Conservation (phyloP, 2,329 filamentous ascomycete genomes). For the Lecanicillium sp. region DNA sequence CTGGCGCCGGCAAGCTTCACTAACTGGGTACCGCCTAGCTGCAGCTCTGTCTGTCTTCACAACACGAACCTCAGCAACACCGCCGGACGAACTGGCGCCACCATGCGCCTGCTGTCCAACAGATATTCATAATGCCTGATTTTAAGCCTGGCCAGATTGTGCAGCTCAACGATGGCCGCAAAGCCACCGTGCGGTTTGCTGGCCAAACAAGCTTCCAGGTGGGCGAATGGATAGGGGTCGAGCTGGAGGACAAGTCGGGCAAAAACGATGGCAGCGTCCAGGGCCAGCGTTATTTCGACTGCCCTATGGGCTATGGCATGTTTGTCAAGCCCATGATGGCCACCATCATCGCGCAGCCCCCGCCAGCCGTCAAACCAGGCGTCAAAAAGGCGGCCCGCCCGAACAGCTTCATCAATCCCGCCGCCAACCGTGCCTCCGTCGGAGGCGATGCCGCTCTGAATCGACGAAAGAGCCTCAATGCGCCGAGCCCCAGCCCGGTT, state of each 20-base stretch:
- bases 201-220: slow-evolving; percentile 73
- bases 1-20: background rate
- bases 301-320: slow-evolving; percentile 69
- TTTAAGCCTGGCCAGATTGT: slow-evolving; percentile 66
- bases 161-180: slow-evolving; percentile 70
- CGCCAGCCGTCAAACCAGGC: slow-evolving; percentile 31
- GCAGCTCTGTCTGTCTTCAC: slow-evolving; percentile 9
- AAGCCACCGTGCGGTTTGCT: slow-evolving; percentile 72
- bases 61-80: background rate
- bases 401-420: slow-evolving; percentile 45
- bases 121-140: slow-evolving; percentile 45
- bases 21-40: background rate
- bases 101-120: slow-evolving; percentile 27
- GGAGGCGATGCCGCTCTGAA: slow-evolving; percentile 46
- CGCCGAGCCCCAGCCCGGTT: slow-evolving; percentile 65
- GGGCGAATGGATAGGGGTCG: slow-evolving; percentile 85
- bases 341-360: slow-evolving; percentile 48
- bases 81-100: slow-evolving; percentile 17
- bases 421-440: slow-evolving; percentile 33
- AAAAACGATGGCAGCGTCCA: slow-evolving; percentile 94
- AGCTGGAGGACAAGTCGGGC: slow-evolving; percentile 72
- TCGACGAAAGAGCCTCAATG: slow-evolving; percentile 64
- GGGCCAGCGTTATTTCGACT: slow-evolving; percentile 84
- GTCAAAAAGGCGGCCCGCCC: slow-evolving; percentile 40
- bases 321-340: slow-evolving; percentile 74